Evolutionary conservation across 345 rosid species (phyloP).

Genomic region (Pelargonium nanum): DNA sequence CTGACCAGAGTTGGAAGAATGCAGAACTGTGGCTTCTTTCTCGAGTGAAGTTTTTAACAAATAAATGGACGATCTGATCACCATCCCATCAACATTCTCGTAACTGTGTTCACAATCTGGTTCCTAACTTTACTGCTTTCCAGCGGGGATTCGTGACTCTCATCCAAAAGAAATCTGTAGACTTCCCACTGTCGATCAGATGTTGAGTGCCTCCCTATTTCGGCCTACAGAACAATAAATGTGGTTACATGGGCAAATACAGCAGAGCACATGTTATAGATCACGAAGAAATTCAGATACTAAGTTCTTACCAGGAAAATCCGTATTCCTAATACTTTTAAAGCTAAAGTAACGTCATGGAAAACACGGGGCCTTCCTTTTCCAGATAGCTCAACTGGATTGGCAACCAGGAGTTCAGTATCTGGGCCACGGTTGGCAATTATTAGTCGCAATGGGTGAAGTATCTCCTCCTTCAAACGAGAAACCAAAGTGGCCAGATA

Average conservation of each 20-base stretch:
- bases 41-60: too few species aligned
- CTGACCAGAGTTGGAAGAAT: too few species aligned
- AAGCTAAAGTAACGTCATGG: conserved; percentile 64
- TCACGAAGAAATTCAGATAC: too few species aligned
- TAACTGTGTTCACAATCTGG: conserved; percentile 56
- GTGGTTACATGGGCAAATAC: conserved; percentile 4
- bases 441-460: conserved; percentile 69
- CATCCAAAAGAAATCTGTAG: conserved; percentile 74
- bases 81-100: conserved; percentile 83
- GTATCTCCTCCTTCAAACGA: conserved; percentile 65
- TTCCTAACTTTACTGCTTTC: conserved; percentile 30
- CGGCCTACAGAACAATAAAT: conserved; percentile 52
- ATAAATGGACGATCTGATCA: too few species aligned
- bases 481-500: conserved; percentile 41
- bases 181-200: conserved; percentile 77
- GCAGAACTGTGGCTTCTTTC: too few species aligned
- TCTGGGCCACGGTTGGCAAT: conserved; percentile 69
- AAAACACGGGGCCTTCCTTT: conserved; percentile 80
- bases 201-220: conserved; percentile 55
- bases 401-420: conserved; percentile 70
- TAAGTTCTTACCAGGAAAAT: conserved; percentile 58
- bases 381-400: conserved; percentile 81
- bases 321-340: conserved; percentile 64
- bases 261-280: background rate
- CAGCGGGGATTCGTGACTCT: conserved; percentile 30